Evolutionary conservation across 352 stramenopile species (phyloP).

Genomic region (Plasmopara viticola): DNA sequence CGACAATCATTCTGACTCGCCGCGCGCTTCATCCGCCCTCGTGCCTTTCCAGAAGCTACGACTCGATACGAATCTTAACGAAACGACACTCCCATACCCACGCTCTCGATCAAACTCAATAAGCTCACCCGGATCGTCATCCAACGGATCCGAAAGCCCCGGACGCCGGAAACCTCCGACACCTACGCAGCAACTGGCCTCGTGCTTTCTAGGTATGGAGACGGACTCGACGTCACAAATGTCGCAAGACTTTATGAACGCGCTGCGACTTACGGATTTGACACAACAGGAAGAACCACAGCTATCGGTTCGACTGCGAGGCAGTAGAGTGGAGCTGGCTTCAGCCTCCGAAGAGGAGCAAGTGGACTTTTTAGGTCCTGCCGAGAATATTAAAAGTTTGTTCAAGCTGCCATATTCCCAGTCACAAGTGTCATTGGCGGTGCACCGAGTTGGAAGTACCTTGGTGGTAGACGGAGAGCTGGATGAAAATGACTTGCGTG

Average conservation of each 20-base stretch:
- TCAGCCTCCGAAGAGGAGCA: conserved; percentile 59
- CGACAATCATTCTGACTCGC: conserved; percentile 7
- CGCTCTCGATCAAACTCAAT: conserved; percentile 14
- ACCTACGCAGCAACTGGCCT: conserved; percentile 31
- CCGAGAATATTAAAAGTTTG: conserved; percentile 82
- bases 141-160: conserved; percentile 17
- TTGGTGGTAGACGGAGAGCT: conserved; percentile 80
- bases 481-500: conserved; percentile 54
- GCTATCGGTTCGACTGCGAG: conserved; percentile 62
- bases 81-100: conserved; percentile 51
- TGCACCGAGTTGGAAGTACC: conserved; percentile 73
- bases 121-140: conserved; percentile 9
- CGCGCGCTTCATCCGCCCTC: conserved; percentile 39
- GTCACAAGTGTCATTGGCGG: conserved; percentile 65
- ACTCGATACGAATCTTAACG: conserved; percentile 71
- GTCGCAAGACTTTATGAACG: conserved; percentile 66
- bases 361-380: conserved; percentile 74
- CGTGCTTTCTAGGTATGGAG: conserved; percentile 26
- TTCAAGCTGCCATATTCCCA: conserved; percentile 85
- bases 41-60: conserved; percentile 81
- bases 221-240: conserved; percentile 27
- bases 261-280: conserved; percentile 47
- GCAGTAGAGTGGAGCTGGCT: conserved; percentile 59
- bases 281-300: conserved; percentile 53
- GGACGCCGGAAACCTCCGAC: conserved; percentile 9